Conservation (phyloP, 1,284 basidiomycete genomes). For the Puccinia polysora region DNA sequence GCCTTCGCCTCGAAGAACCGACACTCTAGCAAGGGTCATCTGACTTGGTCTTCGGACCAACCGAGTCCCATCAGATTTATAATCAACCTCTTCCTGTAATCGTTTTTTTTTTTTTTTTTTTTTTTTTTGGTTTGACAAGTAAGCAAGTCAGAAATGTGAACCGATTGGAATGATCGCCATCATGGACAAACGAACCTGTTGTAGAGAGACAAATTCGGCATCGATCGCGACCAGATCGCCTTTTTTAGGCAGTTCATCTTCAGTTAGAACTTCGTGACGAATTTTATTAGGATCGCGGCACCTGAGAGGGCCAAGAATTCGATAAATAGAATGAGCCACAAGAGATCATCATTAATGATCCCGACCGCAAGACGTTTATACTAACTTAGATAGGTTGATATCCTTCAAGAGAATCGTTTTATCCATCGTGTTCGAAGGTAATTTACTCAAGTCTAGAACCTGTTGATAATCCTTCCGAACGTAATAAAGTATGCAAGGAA, state of each 20-base stretch:
- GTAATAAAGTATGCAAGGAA: slow-evolving; percentile 80
- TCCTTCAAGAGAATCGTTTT: slow-evolving; percentile 73
- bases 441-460: slow-evolving; percentile 62
- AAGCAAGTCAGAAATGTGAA: no score
- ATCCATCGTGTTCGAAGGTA: slow-evolving; percentile 66
- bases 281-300: slow-evolving; percentile 69
- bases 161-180: slow-evolving; percentile 20
- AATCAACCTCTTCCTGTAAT: slow-evolving; percentile 96
- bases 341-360: neutral
- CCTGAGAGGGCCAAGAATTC: slow-evolving; percentile 55
- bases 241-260: slow-evolving; percentile 74
- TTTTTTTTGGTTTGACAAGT: neutral
- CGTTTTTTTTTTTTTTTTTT: no score
- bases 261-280: slow-evolving; percentile 69
- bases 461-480: slow-evolving; percentile 67
- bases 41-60: slow-evolving; percentile 85
- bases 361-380: slow-evolving; percentile 37
- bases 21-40: slow-evolving; percentile 87
- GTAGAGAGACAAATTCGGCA: slow-evolving; percentile 94
- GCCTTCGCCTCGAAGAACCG: slow-evolving; percentile 81
- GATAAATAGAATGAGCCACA: neutral
- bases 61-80: slow-evolving; percentile 87
- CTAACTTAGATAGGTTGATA: slow-evolving; percentile 75
- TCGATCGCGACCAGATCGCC: slow-evolving; percentile 91
- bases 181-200: slow-evolving; percentile 62